These are phyloP conservation scores for Starmerella apicola DNA, from an alignment of 805 yeast species.

Conservation along the genomic window DNA sequence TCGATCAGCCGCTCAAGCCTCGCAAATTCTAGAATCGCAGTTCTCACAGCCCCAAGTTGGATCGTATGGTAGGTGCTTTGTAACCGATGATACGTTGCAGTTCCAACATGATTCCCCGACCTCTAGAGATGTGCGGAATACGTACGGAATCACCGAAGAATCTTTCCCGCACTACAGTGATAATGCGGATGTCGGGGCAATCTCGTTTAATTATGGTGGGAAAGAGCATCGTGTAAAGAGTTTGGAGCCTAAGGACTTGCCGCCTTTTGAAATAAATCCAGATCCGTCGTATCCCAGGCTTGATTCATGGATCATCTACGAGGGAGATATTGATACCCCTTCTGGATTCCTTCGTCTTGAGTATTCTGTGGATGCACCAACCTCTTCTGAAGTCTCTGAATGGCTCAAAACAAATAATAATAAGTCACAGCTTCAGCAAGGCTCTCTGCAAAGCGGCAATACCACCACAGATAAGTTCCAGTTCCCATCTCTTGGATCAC, in stretches of 20 bases:
- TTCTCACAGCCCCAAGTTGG: background rate
- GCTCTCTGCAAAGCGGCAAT: no score
- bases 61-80: background rate
- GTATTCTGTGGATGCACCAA: constrained; percentile 11
- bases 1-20: constrained; percentile 4
- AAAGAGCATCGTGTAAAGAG: constrained; percentile 41
- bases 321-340: constrained; percentile 1
- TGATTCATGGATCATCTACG: constrained; percentile 3
- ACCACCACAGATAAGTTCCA: constrained; percentile 1
- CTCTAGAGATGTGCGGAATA: constrained; percentile 30
- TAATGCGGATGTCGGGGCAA: constrained; percentile 37
- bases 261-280: constrained; percentile 17
- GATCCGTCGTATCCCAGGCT: background rate
- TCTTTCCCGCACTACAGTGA: constrained; percentile 52
- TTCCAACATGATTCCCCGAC: constrained; percentile 17
- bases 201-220: constrained; percentile 57
- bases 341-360: constrained; percentile 2
- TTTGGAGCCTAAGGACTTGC: constrained; percentile 27
- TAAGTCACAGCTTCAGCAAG: background rate
- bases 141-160: constrained; percentile 39
- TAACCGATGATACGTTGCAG: background rate
- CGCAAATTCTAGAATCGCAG: constrained; percentile 1
- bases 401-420: constrained; percentile 9
- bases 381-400: constrained; percentile 6
- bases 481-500: constrained; percentile 10